A percentile compares a stretch with the other conserved stretches of the same genome.
phyloP scores from a whole-genome alignment of 139 green algal species.

The Bryopsis sp. region DNA sequence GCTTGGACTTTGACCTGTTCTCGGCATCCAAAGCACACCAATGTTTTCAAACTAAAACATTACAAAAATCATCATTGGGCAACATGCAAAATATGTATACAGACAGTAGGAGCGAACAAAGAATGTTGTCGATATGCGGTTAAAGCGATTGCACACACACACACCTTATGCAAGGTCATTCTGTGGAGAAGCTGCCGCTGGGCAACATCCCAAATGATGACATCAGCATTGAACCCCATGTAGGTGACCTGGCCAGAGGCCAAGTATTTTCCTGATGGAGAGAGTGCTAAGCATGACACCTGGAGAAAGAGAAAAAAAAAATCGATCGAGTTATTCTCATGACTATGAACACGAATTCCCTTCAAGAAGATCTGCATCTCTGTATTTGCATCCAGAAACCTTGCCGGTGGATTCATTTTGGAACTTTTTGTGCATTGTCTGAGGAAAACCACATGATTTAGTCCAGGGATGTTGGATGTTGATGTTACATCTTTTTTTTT shows the following conservation, averaged over 20 bases:
- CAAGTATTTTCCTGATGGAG: constrained; percentile 54
- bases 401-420: too few species aligned
- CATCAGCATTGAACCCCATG: constrained; percentile 75
- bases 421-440: too few species aligned
- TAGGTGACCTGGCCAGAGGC: constrained; percentile 71
- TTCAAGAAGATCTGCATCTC: not conserved
- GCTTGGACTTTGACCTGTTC: constrained; percentile 68
- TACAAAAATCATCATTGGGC: not conserved
- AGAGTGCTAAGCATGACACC: constrained; percentile 69
- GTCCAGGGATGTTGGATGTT: not conserved
- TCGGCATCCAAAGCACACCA: not conserved
- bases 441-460: too few species aligned
- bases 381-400: not conserved
- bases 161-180: constrained; percentile 72
- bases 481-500: too few species aligned
- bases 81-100: not conserved
- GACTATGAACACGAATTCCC: too few species aligned
- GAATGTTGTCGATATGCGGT: not conserved
- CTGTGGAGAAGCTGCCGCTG: constrained; percentile 46
- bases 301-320: constrained; percentile 18
- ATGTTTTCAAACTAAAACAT: not conserved
- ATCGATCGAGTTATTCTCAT: too few species aligned
- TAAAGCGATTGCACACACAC: constrained; percentile 6
- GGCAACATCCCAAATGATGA: constrained; percentile 80
- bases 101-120: not conserved